Evolutionary conservation across 108 stramenopile species (phyloP).

Genomic region (Cyclostephanos tholiformis): DNA sequence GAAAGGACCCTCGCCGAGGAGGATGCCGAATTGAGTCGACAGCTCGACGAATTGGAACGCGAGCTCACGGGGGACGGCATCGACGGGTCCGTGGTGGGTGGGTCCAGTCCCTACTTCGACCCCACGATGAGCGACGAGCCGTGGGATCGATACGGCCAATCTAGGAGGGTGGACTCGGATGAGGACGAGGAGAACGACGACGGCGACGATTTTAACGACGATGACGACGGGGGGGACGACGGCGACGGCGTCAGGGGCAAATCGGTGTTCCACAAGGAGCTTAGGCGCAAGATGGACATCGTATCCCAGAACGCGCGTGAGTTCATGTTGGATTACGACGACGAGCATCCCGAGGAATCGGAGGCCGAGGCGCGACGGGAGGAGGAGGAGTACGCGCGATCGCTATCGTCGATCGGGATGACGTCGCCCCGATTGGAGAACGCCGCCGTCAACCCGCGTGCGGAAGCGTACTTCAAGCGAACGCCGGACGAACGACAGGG

Average conservation of each 20-base stretch:
- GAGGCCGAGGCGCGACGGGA: slow-evolving; percentile 26
- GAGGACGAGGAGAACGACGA: slow-evolving; percentile 26
- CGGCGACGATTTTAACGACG: slow-evolving; percentile 17
- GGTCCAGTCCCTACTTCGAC: slow-evolving; percentile 50
- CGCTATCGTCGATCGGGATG: slow-evolving; percentile 53
- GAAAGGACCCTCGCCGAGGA: slow-evolving; percentile 49
- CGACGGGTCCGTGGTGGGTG: slow-evolving; percentile 48
- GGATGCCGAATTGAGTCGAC: slow-evolving; percentile 47
- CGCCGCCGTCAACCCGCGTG: slow-evolving; percentile 66
- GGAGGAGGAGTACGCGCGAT: slow-evolving; percentile 63
- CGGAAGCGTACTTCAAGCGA: slow-evolving; percentile 67
- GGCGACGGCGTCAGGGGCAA: slow-evolving; percentile 39
- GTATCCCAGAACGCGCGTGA: slow-evolving; percentile 38
- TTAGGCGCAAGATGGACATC: slow-evolving; percentile 47
- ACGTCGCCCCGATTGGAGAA: slow-evolving; percentile 62
- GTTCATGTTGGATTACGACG: slow-evolving; percentile 49
- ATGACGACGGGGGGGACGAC: slow-evolving; percentile 41
- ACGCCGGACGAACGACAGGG: slow-evolving; percentile 69
- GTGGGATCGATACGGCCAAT: slow-evolving; percentile 70
- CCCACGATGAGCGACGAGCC: slow-evolving; percentile 64
- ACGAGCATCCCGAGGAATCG: slow-evolving; percentile 49
- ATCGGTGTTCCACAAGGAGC: slow-evolving; percentile 35
- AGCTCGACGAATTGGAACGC: slow-evolving; percentile 56
- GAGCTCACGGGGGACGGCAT: slow-evolving; percentile 42
- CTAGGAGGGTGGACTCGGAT: slow-evolving; percentile 6